Evolutionary conservation across 2,329 filamentous ascomycete genomes (phyloP).

Genomic region (Cercospora zeina): DNA sequence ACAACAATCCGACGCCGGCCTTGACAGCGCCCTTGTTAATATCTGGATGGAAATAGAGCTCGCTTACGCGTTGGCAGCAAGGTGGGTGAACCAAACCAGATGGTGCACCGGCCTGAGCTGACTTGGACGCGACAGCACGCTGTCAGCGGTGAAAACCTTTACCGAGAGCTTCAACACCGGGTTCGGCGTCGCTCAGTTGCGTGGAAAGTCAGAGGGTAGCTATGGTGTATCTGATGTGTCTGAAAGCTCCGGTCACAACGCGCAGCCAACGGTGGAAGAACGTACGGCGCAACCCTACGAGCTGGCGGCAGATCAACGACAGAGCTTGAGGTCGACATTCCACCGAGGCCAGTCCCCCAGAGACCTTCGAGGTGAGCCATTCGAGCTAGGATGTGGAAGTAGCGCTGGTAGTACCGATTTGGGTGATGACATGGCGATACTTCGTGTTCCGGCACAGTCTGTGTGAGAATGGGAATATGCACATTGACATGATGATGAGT

Average conservation of each 20-base stretch:
- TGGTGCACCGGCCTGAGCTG: neutral
- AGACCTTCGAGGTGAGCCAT: conserved; percentile 25
- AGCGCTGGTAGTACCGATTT: conserved; percentile 26
- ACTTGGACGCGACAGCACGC: conserved; percentile 37
- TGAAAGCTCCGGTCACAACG: neutral
- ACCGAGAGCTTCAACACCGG: conserved; percentile 46
- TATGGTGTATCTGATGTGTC: conserved; percentile 34
- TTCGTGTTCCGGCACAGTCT: conserved; percentile 33
- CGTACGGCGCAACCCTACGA: neutral
- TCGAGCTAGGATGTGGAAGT: conserved; percentile 7
- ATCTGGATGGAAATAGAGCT: conserved; percentile 45
- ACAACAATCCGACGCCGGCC: conserved; percentile 36
- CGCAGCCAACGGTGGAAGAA: neutral
- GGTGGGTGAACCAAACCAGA: neutral
- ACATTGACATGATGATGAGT: conserved; percentile 14
- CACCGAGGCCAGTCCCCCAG: conserved; percentile 11
- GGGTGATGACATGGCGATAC: conserved; percentile 32
- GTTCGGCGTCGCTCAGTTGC: conserved; percentile 40
- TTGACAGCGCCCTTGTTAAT: conserved; percentile 39
- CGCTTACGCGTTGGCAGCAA: conserved; percentile 44
- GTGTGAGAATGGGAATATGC: conserved; percentile 32
- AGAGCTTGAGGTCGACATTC: conserved; percentile 16
- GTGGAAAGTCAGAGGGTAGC: conserved; percentile 34
- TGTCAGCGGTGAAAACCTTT: conserved; percentile 47
- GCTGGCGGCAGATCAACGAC: neutral